Base-by-base conservation (phyloP, 192 early-diverging fungal species). In the Coemansia sp. region DNA sequence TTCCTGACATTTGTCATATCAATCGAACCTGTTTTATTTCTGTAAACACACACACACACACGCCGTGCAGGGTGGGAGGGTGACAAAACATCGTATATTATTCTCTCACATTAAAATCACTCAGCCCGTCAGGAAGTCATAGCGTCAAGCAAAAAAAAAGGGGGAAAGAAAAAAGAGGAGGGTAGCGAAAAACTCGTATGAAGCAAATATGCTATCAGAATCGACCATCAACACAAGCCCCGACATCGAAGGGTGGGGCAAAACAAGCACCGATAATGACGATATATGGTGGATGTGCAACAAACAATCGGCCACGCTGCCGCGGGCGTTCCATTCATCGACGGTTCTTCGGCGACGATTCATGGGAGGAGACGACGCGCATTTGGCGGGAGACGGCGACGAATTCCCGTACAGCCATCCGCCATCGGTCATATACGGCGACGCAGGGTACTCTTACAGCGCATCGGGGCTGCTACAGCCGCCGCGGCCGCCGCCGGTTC, bases 331-430 rank as follows among this genome's bases (percentile, higher is more conserved):
- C 20, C 75, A 62, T 36, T 65, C 66, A 22, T 77, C 75, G 9
- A 40, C 69, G 43, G 42, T 66, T 0, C 59, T 72, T 29, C 66
- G 75, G 62, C 70, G 70, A 62, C 75, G 75, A 52, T 25, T 23
- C 49, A 52, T 52, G 49, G 49, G 23, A 22, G 49, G 49, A 9
- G 7, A 9, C 22, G 45, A 48, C 45, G 7, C 45, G 9, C 13
- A 52, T 25, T 52, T 14, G 49, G 49, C 7, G 8, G 48, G 6
- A 6, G 48, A 23, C 6, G 48, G 48, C 0, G 48, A 50, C 8
- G 25, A 35, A 17, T 36, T 20, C 41, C 38, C 59, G 22, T 50
- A 50, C 48, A 50, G 48, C 6, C 48, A 13, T 46, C 5, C 48
- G 48, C 8, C 48, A 11, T 4, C 20, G 22, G n/a, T 20, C 6